These are phyloP conservation scores for Talaromyces pinophilus DNA, from an alignment of 2,329 filamentous ascomycete genomes.

Conservation along the genomic window DNA sequence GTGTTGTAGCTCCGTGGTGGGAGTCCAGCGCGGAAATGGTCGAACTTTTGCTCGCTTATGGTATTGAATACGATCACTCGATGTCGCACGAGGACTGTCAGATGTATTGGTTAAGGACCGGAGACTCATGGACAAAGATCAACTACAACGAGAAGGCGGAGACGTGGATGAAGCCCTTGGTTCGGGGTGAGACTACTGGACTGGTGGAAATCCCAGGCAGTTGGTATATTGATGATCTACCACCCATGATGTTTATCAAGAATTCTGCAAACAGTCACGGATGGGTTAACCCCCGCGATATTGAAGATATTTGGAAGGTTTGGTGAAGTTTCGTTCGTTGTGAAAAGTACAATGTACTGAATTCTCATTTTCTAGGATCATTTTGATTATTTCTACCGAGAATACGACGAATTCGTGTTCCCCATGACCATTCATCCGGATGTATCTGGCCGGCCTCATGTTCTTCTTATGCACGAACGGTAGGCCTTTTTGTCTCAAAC, in stretches of 20 bases:
- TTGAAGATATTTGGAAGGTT: constrained; percentile 60
- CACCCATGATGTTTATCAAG: constrained; percentile 52
- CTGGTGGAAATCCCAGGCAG: constrained; percentile 48
- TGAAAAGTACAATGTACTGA: constrained; percentile 40
- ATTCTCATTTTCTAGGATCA: constrained; percentile 53
- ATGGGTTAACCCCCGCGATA: constrained; percentile 59
- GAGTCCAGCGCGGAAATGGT: constrained; percentile 69
- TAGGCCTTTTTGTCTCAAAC: constrained; percentile 31
- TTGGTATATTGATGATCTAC: constrained; percentile 49
- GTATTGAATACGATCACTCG: constrained; percentile 49
- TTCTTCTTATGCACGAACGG: constrained; percentile 71
- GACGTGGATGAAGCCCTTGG: constrained; percentile 52
- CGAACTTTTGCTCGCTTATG: constrained; percentile 46
- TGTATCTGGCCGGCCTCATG: constrained; percentile 70
- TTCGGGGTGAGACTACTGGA: constrained; percentile 47
- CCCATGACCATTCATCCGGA: constrained; percentile 77
- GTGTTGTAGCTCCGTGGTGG: constrained; percentile 75
- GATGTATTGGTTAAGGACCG: constrained; percentile 48
- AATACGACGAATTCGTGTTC: constrained; percentile 76
- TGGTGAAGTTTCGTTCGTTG: background rate
- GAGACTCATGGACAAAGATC: constrained; percentile 50
- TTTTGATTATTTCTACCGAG: constrained; percentile 70
- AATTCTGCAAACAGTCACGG: constrained; percentile 55
- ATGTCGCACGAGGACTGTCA: constrained; percentile 50
- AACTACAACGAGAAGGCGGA: constrained; percentile 46